Conservation (phyloP, 768 basidiomycete genomes). For the Ramaria rubella region DNA sequence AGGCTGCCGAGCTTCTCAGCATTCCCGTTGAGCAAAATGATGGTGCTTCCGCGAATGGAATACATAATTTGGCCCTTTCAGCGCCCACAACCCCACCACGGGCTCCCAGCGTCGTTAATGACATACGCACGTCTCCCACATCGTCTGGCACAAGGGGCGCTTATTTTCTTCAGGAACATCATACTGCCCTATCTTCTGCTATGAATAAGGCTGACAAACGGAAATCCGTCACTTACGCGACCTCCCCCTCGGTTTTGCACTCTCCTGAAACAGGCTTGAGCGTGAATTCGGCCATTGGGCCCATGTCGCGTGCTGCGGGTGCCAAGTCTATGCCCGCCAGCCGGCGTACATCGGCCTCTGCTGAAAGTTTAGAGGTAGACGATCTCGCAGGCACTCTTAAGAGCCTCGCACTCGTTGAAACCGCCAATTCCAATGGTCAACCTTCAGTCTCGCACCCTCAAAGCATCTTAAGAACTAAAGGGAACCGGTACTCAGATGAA, state of each 20-base stretch:
- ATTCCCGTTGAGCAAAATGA: constrained; percentile 58
- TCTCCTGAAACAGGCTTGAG: constrained; percentile 58
- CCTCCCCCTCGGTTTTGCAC: constrained; percentile 50
- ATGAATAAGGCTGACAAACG: constrained; percentile 74
- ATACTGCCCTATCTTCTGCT: constrained; percentile 48
- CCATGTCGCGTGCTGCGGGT: constrained; percentile 51
- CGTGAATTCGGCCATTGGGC: constrained; percentile 30
- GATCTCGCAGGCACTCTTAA: constrained; percentile 73
- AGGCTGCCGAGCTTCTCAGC: constrained; percentile 76
- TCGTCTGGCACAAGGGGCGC: constrained; percentile 40
- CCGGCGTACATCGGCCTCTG: constrained; percentile 68
- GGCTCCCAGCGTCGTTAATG: constrained; percentile 62
- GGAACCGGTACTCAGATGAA: constrained; percentile 48
- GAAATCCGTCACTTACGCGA: constrained; percentile 82
- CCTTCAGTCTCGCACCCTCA: constrained; percentile 45
- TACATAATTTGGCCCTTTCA: constrained; percentile 78
- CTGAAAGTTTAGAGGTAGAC: constrained; percentile 68
- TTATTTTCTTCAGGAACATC: constrained; percentile 19
- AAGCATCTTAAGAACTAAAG: constrained; percentile 46
- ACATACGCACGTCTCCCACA: constrained; percentile 44
- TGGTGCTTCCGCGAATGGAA: constrained; percentile 29
- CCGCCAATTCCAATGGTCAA: constrained; percentile 29
- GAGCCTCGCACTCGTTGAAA: constrained; percentile 62
- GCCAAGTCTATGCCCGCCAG: constrained; percentile 93
- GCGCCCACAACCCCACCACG: constrained; percentile 86